Percentiles rank a stretch among this genome's conserved stretches.
Evolutionary conservation across 148 eudicot genomes (phyloP).

Genomic region (Pouteria glomerata): DNA sequence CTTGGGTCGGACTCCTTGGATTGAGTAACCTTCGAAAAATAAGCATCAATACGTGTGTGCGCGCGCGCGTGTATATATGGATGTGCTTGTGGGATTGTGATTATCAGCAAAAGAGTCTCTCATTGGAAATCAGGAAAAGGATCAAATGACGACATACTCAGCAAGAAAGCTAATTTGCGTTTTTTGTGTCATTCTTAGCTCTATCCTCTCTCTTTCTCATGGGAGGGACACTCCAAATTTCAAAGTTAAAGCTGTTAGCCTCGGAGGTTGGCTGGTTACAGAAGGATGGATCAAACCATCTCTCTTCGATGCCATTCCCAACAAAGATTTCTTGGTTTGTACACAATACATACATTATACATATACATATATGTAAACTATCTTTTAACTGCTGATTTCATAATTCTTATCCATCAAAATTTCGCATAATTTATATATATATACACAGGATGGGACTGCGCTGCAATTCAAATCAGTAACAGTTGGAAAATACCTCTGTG

Average conservation of each 20-base stretch:
- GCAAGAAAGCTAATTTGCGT: background rate
- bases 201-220: slow-evolving; percentile 15
- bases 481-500: slow-evolving; percentile 40
- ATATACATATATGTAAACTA: too few species aligned
- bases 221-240: slow-evolving; percentile 12
- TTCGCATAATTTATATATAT: too few species aligned
- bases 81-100: background rate
- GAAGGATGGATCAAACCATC: slow-evolving; percentile 76
- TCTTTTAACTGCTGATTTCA: too few species aligned
- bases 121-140: background rate
- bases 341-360: too few species aligned
- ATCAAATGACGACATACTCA: background rate
- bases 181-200: slow-evolving; percentile 2
- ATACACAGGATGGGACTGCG: slow-evolving; percentile 65
- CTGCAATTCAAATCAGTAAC: slow-evolving; percentile 57
- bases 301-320: slow-evolving; percentile 65
- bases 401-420: too few species aligned
- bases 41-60: too few species aligned
- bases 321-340: slow-evolving; percentile 54
- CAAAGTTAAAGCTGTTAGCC: slow-evolving; percentile 42
- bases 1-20: too few species aligned
- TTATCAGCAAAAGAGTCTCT: too few species aligned
- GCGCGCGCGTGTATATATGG: background rate
- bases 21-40: too few species aligned
- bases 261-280: slow-evolving; percentile 76